phyloP scores from a whole-genome alignment of 2,329 filamentous ascomycete species.

The Phialemonium atrogriseum region DNA sequence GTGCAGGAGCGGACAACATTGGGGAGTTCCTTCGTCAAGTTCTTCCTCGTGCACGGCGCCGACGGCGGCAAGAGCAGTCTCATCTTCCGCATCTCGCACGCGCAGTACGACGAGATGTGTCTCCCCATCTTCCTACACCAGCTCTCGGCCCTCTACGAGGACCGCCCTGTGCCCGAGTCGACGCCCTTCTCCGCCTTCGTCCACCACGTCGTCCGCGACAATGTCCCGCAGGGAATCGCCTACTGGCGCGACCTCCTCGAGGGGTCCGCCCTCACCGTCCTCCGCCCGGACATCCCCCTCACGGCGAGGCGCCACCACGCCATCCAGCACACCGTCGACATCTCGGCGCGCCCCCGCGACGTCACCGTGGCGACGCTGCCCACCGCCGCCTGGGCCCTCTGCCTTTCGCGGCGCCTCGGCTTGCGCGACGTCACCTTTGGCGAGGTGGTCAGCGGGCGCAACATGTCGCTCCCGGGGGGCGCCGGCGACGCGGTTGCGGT shows the following conservation, averaged over 20 bases:
- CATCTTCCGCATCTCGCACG: conserved; percentile 34
- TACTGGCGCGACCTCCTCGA: conserved; percentile 34
- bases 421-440: conserved; percentile 30
- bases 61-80: conserved; percentile 20
- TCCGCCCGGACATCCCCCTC: conserved; percentile 1
- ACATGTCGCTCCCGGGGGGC: conserved; percentile 24
- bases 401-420: conserved; percentile 25
- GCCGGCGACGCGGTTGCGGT: conserved; percentile 29
- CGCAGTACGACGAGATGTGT: conserved; percentile 38
- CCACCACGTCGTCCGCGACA: conserved; percentile 13
- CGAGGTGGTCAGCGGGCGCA: conserved; percentile 32
- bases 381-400: conserved; percentile 33
- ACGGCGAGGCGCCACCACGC: conserved; percentile 4
- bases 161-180: conserved; percentile 14
- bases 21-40: conserved; percentile 27
- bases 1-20: conserved; percentile 25
- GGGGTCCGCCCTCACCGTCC: conserved; percentile 26
- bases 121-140: conserved; percentile 31
- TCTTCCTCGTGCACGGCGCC: conserved; percentile 14
- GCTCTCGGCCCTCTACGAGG: conserved; percentile 28
- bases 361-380: conserved; percentile 33
- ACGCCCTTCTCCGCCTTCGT: conserved; percentile 31
- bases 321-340: conserved; percentile 13
- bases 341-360: conserved; percentile 19
- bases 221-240: conserved; percentile 18